Percentiles rank a stretch among this genome's conserved stretches.
These are phyloP conservation scores for Backusella parvicylindrica DNA, from an alignment of 192 early-diverging fungal species.

Conservation along the genomic window DNA sequence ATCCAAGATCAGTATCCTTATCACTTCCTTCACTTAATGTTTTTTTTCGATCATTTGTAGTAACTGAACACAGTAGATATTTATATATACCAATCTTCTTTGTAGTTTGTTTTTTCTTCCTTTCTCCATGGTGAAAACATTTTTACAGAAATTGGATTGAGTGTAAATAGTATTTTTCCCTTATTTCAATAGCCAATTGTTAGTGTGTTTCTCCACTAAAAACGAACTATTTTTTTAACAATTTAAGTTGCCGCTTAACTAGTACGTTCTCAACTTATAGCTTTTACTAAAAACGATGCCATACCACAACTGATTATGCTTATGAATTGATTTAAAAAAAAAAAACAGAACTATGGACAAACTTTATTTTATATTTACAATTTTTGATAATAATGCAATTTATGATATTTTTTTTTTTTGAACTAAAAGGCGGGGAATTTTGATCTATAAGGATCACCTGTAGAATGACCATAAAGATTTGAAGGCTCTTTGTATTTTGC, in stretches of 20 bases:
- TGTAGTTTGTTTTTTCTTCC: not conserved
- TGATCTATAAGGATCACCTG: constrained; percentile 16
- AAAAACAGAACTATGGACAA: not conserved
- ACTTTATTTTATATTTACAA: constrained; percentile 2
- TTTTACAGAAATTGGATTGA: not conserved
- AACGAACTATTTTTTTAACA: not conserved
- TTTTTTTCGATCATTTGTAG: not conserved
- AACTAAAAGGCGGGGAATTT: constrained; percentile 27
- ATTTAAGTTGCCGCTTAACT: not conserved
- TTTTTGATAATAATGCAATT: not conserved
- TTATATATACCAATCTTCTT: not conserved
- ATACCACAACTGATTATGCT: not conserved
- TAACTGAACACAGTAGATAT: not conserved
- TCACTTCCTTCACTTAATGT: not conserved
- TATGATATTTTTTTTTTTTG: not conserved
- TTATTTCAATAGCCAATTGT: not conserved
- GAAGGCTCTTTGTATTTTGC: constrained; percentile 25
- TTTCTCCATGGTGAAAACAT: not conserved
- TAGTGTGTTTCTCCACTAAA: not conserved
- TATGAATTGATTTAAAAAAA: not conserved
- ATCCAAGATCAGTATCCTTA: not conserved
- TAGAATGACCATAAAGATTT: constrained; percentile 7
- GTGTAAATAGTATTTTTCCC: not conserved
- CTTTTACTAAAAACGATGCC: not conserved
- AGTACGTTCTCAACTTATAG: not conserved